A percentile compares a stretch with the other conserved stretches of the same genome.
Conservation (phyloP, 805 yeast species). For the Millerozyma miso region DNA sequence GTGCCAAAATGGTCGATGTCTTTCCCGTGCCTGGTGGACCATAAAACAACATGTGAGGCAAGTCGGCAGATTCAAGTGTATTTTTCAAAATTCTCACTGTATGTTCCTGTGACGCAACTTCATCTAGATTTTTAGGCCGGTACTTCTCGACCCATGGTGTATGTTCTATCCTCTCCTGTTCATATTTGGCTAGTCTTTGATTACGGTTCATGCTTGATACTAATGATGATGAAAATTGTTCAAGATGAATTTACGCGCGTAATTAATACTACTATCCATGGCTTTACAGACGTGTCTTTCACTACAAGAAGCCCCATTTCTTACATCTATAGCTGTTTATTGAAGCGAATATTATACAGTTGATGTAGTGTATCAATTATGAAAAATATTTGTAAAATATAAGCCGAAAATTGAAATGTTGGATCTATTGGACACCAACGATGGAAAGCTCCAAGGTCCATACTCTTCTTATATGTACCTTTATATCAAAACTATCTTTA, state of each 20-base stretch:
- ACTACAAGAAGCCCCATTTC: too few species aligned
- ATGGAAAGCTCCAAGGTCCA: conserved; percentile 96
- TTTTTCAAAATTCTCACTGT: conserved; percentile 79
- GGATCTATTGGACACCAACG: conserved; percentile 70
- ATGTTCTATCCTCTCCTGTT: conserved; percentile 42
- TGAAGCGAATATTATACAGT: background rate
- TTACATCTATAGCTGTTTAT: too few species aligned
- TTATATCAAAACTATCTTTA: conserved; percentile 34
- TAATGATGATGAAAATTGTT: too few species aligned
- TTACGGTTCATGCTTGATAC: conserved; percentile 3
- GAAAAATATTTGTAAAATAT: background rate
- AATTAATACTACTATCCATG: too few species aligned
- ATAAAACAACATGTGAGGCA: conserved; percentile 88
- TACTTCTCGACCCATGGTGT: conserved; percentile 94
- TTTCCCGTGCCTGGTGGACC: conserved; percentile 96
- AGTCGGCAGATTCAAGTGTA: conserved; percentile 72
- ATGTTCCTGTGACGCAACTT: conserved; percentile 88
- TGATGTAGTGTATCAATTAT: background rate
- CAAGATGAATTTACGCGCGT: too few species aligned
- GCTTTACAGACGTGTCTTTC: too few species aligned
- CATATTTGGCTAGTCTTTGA: conserved; percentile 18
- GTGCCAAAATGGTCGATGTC: conserved; percentile 81
- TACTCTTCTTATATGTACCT: conserved; percentile 84
- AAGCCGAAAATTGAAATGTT: background rate
- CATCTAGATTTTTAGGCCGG: conserved; percentile 83